phyloP scores from a whole-genome alignment of 805 yeast genomes.

The Metschnikowia borealis region DNA sequence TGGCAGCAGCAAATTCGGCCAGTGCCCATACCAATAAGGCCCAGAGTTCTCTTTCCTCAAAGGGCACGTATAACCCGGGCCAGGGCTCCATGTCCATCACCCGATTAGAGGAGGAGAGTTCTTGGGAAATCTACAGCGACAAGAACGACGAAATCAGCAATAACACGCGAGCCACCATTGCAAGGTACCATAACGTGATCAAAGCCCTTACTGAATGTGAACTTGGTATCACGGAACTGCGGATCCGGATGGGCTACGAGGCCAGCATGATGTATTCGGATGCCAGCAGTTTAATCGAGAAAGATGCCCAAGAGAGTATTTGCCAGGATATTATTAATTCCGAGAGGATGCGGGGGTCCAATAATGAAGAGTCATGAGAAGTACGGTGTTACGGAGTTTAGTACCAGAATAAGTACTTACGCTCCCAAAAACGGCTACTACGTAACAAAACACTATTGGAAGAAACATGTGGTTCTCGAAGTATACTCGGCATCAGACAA shows the following conservation, averaged over 20 bases:
- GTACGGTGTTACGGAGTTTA: too few relatives aligned
- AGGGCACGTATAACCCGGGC: constrained; percentile 48
- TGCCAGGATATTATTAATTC: constrained; percentile 68
- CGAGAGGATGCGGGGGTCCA: constrained; percentile 69
- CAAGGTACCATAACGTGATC: constrained; percentile 81
- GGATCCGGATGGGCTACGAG: constrained; percentile 81
- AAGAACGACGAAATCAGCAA: constrained; percentile 70
- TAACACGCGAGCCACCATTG: constrained; percentile 64
- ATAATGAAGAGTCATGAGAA: too few relatives aligned
- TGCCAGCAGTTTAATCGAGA: constrained; percentile 50
- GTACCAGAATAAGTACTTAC: too few relatives aligned
- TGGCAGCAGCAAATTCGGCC: constrained; percentile 18
- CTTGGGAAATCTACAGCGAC: constrained; percentile 94
- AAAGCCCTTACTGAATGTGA: constrained; percentile 79
- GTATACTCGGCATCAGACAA: too few relatives aligned
- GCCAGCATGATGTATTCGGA: constrained; percentile 74
- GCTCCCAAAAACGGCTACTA: too few relatives aligned
- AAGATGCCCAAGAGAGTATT: constrained; percentile 65
- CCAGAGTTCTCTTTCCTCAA: constrained; percentile 38
- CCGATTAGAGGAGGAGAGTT: constrained; percentile 84
- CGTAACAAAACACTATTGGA: too few relatives aligned
- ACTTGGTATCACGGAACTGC: constrained; percentile 78
- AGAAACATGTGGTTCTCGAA: too few relatives aligned
- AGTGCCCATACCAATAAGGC: constrained; percentile 27
- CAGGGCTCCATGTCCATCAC: constrained; percentile 68